phyloP scores from a whole-genome alignment of 495 filamentous ascomycete species.

The Aspergillus mulundensis region DNA sequence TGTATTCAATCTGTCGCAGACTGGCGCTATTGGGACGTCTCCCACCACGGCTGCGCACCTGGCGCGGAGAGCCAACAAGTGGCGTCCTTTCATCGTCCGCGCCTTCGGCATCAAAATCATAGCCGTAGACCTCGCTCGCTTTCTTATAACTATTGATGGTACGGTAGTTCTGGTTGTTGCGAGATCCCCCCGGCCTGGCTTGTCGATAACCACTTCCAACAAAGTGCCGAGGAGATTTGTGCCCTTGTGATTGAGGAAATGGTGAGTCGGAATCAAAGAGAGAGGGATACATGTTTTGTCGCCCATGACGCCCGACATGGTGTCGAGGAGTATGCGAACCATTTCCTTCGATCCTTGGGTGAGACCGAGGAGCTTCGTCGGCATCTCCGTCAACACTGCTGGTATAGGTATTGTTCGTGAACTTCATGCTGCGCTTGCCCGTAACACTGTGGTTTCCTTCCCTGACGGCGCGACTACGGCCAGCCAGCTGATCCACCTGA shows the following conservation, averaged over 20 bases:
- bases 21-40: conserved; percentile 54
- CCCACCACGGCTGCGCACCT: conserved; percentile 55
- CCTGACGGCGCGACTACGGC: conserved; percentile 59
- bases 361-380: conserved; percentile 63
- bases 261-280: conserved; percentile 77
- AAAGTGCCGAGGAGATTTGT: conserved; percentile 60
- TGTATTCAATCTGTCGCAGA: conserved; percentile 70
- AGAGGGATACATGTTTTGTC: conserved; percentile 63
- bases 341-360: conserved; percentile 52
- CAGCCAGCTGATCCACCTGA: conserved; percentile 66
- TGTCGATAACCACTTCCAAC: conserved; percentile 34
- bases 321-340: conserved; percentile 64
- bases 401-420: conserved; percentile 76
- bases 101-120: conserved; percentile 68
- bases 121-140: conserved; percentile 53
- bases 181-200: conserved; percentile 31
- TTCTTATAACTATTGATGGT: conserved; percentile 47
- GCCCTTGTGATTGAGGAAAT: conserved; percentile 44
- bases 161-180: conserved; percentile 34
- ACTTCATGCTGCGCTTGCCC: conserved; percentile 96
- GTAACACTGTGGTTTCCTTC: conserved; percentile 62
- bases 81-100: conserved; percentile 91
- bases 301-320: conserved; percentile 70
- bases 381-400: conserved; percentile 56
- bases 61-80: conserved; percentile 64